A percentile compares a stretch with the other conserved stretches of the same genome.
Conservation (phyloP, 2,329 filamentous ascomycete species). For the Pseudocercospora pini-densiflorae region DNA sequence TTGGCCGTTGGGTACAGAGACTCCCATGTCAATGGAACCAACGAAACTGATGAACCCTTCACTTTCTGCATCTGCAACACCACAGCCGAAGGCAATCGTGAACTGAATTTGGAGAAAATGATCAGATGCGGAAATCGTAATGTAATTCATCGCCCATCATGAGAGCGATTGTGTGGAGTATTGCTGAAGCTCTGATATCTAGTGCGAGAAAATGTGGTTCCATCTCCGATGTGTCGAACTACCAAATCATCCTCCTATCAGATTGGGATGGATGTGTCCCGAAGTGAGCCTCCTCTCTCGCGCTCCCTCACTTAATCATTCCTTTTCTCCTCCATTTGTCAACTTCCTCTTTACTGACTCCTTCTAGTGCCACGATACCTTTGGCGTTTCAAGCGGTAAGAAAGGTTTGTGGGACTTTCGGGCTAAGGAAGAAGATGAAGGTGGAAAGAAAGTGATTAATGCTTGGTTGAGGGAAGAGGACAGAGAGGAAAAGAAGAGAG, state of each 20-base stretch:
- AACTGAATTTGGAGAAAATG: constrained; percentile 14
- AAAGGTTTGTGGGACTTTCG: constrained; percentile 7
- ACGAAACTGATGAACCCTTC: not conserved
- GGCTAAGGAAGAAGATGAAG: not conserved
- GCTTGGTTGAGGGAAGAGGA: constrained; percentile 12
- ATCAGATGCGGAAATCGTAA: constrained; percentile 21
- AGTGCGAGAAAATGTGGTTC: constrained; percentile 23
- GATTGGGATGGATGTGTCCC: constrained; percentile 24
- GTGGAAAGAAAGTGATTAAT: not conserved
- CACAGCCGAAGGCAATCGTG: not conserved
- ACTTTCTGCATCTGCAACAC: not conserved
- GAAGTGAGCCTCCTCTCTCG: not conserved
- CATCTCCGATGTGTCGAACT: constrained; percentile 23
- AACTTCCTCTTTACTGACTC: too few species aligned
- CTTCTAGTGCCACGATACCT: not conserved
- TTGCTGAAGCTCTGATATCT: too few species aligned
- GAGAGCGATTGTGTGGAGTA: too few species aligned
- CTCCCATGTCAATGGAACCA: not conserved
- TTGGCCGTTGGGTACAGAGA: constrained; percentile 11
- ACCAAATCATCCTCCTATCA: constrained; percentile 19
- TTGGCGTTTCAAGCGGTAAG: constrained; percentile 2
- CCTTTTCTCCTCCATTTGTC: too few species aligned
- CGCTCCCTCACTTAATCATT: too few species aligned
- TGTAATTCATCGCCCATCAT: too few species aligned
- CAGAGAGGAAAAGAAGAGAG: not conserved